phyloP scores from a whole-genome alignment of 78 protist species.

The Pigoraptor vietnamica region DNA sequence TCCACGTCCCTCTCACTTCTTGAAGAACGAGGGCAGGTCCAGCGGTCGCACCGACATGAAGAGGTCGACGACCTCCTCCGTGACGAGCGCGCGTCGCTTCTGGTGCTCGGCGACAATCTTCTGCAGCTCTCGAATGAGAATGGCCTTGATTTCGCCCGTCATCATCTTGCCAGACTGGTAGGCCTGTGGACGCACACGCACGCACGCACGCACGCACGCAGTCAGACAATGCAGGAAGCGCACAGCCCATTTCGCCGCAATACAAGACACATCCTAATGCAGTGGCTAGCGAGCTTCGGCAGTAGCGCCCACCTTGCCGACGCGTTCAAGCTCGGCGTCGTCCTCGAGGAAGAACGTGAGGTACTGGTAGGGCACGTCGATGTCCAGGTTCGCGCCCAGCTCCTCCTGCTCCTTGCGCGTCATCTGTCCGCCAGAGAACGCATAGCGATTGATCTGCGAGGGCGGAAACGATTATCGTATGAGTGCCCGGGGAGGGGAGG shows the following conservation, averaged over 20 bases:
- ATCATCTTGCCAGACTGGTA: conserved; percentile 80
- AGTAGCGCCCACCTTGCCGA: conserved; percentile 27
- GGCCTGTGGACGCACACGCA: not conserved
- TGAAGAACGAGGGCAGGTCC: not conserved
- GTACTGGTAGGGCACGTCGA: conserved; percentile 86
- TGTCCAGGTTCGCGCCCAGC: conserved; percentile 34
- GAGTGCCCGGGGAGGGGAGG: not conserved
- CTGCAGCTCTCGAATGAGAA: conserved; percentile 45
- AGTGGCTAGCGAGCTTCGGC: no score
- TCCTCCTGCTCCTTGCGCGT: conserved; percentile 87
- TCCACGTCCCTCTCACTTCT: no score
- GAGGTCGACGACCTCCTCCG: conserved; percentile 39
- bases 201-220: not conserved
- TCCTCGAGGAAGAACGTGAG: conserved; percentile 83
- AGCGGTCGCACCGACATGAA: conserved; percentile 28
- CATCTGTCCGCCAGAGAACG: conserved; percentile 92
- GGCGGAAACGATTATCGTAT: not conserved
- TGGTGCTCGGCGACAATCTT: conserved; percentile 46
- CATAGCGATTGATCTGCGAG: conserved; percentile 71
- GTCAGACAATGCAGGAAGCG: not conserved
- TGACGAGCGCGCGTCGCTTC: conserved; percentile 19
- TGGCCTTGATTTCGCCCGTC: conserved; percentile 80
- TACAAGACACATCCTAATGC: not conserved
- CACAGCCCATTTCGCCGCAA: not conserved
- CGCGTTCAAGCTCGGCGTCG: conserved; percentile 70